Evolutionary conservation across 2,329 filamentous ascomycete species (phyloP), one percentile per base, ranked within the genome.

Genomic region (Colletotrichum acutatum): DNA sequence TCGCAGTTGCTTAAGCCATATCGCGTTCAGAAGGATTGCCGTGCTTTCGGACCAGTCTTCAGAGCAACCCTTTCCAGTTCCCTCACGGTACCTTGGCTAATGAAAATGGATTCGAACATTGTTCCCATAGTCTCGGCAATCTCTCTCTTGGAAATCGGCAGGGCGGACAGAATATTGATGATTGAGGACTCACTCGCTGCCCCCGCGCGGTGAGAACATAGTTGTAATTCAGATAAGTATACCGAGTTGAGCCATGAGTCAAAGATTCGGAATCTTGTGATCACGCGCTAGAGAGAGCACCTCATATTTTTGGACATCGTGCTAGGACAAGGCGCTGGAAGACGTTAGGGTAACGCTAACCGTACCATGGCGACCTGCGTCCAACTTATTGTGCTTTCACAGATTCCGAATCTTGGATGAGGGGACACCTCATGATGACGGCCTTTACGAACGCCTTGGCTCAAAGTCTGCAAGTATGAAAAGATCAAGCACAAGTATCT

Each of bases 111-210:
- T n/a, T 9, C 2, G 4, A 7, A 22, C 1, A 5, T n/a, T 19
- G 4, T 8, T 9, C 2, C 0, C 9, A 8, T 4, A 19, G 37
- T 1, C 6, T 7, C 16, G 1, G 4, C 2, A 3, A 4, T 6
- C 37, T 19, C 37, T 42, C 37, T 42, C 37, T 42, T 42, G 37
- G 7, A 2, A 19, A 42, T 42, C 37, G 14, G 16, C 6, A 19
- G 19, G 37, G 16, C 14, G 6, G 16, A 42, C 1, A 16, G 16
- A 42, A 42, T 2, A 11, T 49, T 49, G 19, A 22, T 49, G 7
- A 11, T 49, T 8, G 19, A 49, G 4, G 7, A 49, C 19, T 2
- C 5, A 2, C 11, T 49, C 7, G 19, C 42, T n/a, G 19, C 7
- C 42, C 42, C 11, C 58, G 9, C 16, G 22, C 22, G 34, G 46